Evolutionary conservation across 192 early-diverging fungal species (phyloP).

Genomic region (Geranomyces variabilis): DNA sequence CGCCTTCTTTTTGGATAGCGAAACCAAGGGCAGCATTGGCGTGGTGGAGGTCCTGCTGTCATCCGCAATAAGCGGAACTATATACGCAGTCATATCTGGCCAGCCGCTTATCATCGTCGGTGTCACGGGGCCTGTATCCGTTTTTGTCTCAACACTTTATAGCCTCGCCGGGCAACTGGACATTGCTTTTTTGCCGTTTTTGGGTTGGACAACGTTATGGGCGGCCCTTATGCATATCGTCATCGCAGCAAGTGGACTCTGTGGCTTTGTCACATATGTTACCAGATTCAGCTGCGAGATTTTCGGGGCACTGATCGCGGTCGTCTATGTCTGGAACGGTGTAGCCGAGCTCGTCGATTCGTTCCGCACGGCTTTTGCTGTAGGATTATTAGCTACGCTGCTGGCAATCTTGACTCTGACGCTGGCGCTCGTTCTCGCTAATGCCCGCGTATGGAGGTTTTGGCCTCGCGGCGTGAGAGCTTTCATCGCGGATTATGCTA

Average conservation of each 20-base stretch:
- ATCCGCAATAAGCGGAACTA: conserved; percentile 9
- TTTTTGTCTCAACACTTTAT: conserved; percentile 23
- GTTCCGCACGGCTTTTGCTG: conserved; percentile 13
- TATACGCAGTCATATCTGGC: conserved; percentile 24
- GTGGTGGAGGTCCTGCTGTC: conserved; percentile 29
- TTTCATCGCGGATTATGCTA: conserved; percentile 31
- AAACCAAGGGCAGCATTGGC: conserved; percentile 21
- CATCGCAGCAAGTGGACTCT: conserved; percentile 9
- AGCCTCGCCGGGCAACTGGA: not conserved
- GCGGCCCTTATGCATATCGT: conserved; percentile 27
- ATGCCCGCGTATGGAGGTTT: conserved; percentile 23
- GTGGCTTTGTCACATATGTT: not conserved
- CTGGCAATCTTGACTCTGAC: conserved; percentile 23
- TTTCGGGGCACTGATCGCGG: conserved; percentile 29
- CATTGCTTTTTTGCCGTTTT: conserved; percentile 24
- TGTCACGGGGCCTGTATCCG: conserved; percentile 27
- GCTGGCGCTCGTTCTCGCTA: not conserved
- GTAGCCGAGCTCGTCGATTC: conserved; percentile 10
- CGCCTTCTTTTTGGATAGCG: conserved; percentile 18
- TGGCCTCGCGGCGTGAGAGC: not conserved
- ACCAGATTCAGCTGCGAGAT: conserved; percentile 34
- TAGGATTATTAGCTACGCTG: conserved; percentile 14
- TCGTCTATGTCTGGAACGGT: conserved; percentile 28
- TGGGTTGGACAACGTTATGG: conserved; percentile 27
- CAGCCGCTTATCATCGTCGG: conserved; percentile 36